Percentiles rank a stretch among this genome's conserved stretches.
Evolutionary conservation across 225 moss, liverwort and hornwort species (phyloP).

Genomic region (Polytrichum commune): DNA sequence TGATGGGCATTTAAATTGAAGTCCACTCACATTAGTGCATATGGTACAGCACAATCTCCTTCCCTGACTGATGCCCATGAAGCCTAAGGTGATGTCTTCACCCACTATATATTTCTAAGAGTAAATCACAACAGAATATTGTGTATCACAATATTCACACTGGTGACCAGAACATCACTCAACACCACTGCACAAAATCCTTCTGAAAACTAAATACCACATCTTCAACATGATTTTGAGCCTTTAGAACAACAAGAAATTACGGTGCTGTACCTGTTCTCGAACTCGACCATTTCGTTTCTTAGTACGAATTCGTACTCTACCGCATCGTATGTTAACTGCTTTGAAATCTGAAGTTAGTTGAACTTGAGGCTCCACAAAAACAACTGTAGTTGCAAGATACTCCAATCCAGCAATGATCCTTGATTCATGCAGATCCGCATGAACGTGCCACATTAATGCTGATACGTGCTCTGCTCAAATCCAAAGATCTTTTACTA

Average conservation of each 20-base stretch:
- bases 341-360: conserved; percentile 34
- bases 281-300: conserved; percentile 86
- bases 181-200: not conserved
- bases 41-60: too few species aligned
- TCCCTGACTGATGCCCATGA: too few species aligned
- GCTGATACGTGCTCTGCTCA: conserved; percentile 76
- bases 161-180: too few species aligned
- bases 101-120: too few species aligned
- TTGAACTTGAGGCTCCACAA: conserved; percentile 46
- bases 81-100: too few species aligned
- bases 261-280: conserved; percentile 44
- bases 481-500: not conserved
- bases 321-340: conserved; percentile 49
- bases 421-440: conserved; percentile 72
- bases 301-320: conserved; percentile 64
- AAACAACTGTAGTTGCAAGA: conserved; percentile 54
- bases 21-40: too few species aligned
- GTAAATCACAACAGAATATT: too few species aligned
- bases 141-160: too few species aligned
- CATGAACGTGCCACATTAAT: conserved; percentile 66
- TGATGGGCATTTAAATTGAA: too few species aligned
- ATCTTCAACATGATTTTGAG: not conserved
- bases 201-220: conserved; percentile 4
- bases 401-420: conserved; percentile 66
- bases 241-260: not conserved